These are phyloP conservation scores for Ambrosiella cleistominuta DNA, from an alignment of 2,329 filamentous ascomycete species.

Conservation along the genomic window DNA sequence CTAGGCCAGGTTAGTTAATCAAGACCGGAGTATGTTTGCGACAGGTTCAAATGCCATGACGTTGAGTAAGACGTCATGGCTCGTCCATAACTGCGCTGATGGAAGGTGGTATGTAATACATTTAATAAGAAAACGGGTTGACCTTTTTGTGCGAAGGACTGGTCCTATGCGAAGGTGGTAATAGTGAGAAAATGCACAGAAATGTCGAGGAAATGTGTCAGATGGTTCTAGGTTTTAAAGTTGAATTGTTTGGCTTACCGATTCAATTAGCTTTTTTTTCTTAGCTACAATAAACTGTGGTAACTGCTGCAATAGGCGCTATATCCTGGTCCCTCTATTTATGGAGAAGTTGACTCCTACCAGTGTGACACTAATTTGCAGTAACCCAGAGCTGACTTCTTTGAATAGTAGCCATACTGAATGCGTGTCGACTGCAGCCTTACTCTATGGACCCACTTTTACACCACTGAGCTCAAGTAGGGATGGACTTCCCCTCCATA, in stretches of 20 bases:
- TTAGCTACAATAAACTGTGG: background rate
- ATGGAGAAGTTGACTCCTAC: background rate
- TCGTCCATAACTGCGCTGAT: background rate
- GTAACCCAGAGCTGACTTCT: background rate
- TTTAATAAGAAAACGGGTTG: too few species aligned
- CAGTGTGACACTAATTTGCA: background rate
- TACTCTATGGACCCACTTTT: conserved; percentile 10
- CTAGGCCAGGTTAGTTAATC: too few species aligned
- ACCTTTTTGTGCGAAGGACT: too few species aligned
- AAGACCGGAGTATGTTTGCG: too few species aligned
- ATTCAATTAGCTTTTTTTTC: too few species aligned
- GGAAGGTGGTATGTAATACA: background rate
- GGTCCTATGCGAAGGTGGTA: background rate
- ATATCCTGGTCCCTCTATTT: background rate
- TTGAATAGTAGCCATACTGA: background rate
- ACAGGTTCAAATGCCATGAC: too few species aligned
- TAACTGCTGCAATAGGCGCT: background rate
- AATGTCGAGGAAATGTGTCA: too few species aligned
- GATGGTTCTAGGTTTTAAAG: too few species aligned
- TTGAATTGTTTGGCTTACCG: too few species aligned
- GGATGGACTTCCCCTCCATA: conserved; percentile 9
- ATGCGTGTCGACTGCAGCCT: conserved; percentile 13
- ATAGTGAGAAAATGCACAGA: background rate
- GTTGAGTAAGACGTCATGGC: too few species aligned
- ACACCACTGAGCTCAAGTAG: conserved; percentile 5